Base-by-base conservation (phyloP, 257 asterid genomes). In the Cynanchum wilfordii region DNA sequence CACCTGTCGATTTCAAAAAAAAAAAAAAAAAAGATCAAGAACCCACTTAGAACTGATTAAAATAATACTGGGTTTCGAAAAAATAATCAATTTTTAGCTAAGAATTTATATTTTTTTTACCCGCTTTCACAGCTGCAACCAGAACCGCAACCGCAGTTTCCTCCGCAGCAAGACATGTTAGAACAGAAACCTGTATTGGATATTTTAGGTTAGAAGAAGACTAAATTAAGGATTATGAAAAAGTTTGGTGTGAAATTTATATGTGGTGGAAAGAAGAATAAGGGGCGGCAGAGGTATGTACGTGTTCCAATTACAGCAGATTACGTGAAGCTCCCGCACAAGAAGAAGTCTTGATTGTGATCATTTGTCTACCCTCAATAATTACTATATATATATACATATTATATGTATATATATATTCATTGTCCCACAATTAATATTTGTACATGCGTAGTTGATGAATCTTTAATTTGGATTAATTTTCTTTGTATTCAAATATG, bases 121-220 rank as follows among this genome's bases (percentile, higher is more conserved):
- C 91, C 87, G 36, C 29, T 87, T 82, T 90, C 91, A 78, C 96
- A 87, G 45, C 78, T 70, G 86, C 96, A 89, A 82, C 70, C 27
- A 47, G 91, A 45, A 57, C 96, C 96, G 42, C 96, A 89, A 5
- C 87, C 86, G 64, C 96, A 89, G 77, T 73, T 87, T 81, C 93
- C 93, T 49, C 84, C 85, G 47, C 96, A 86, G 88, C 90, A 85
- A 83, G 96, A 88, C 95, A 90, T 90, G 0, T 69, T 82, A 3
- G 38, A 33, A 33, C 38, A 33, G 5, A 33, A 33, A 33, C 38
- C 38, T 33, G 38, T 33, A 2, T 3, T 33, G 6, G 4, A 33
- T 33, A 33, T 33, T 33, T 33, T 33, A 30, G 33, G 33, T 33
- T 33, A 33, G 38, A 30, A 30, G 33, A 30, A 30, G 33, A 30